Evolutionary conservation across 768 basidiomycete genomes (phyloP).

Genomic region (Galerina marginata): DNA sequence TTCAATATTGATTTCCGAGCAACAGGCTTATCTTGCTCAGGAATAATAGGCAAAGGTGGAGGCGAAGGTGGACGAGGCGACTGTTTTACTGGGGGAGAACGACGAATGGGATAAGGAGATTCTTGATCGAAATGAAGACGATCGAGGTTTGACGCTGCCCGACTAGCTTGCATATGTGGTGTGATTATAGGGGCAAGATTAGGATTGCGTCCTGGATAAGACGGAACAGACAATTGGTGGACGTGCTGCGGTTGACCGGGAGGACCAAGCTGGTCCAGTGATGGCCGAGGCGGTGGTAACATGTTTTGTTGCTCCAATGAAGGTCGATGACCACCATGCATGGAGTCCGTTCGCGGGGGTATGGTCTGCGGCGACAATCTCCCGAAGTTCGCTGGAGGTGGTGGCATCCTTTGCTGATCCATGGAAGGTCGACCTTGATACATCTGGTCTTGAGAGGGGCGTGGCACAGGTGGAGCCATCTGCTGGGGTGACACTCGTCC

Average conservation of each 20-base stretch:
- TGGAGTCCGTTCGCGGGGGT: slow-evolving; percentile 15
- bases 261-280: slow-evolving; percentile 16
- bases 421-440: slow-evolving; percentile 22
- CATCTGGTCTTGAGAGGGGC: slow-evolving; percentile 29
- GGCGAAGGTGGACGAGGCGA: slow-evolving; percentile 40
- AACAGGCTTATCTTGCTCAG: slow-evolving; percentile 49
- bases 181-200: slow-evolving; percentile 42
- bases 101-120: slow-evolving; percentile 64
- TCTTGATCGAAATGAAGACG: slow-evolving; percentile 76
- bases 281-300: slow-evolving; percentile 12
- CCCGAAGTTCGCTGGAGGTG: slow-evolving; percentile 20
- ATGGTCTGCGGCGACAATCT: slow-evolving; percentile 25
- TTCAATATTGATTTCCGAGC: slow-evolving; percentile 78
- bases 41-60: slow-evolving; percentile 32
- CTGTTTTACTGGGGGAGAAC: slow-evolving; percentile 29
- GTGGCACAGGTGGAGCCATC: slow-evolving; percentile 11
- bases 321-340: slow-evolving; percentile 21
- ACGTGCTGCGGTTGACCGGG: slow-evolving; percentile 16
- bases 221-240: slow-evolving; percentile 27
- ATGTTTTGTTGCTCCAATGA: slow-evolving; percentile 16
- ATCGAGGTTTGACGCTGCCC: slow-evolving; percentile 41
- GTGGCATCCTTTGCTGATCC: slow-evolving; percentile 16
- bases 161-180: slow-evolving; percentile 44
- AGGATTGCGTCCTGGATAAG: slow-evolving; percentile 25
- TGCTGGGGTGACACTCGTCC: slow-evolving; percentile 31